Evolutionary conservation across 1,284 basidiomycete genomes (phyloP).

Genomic region (Wolfiporia cocos): DNA sequence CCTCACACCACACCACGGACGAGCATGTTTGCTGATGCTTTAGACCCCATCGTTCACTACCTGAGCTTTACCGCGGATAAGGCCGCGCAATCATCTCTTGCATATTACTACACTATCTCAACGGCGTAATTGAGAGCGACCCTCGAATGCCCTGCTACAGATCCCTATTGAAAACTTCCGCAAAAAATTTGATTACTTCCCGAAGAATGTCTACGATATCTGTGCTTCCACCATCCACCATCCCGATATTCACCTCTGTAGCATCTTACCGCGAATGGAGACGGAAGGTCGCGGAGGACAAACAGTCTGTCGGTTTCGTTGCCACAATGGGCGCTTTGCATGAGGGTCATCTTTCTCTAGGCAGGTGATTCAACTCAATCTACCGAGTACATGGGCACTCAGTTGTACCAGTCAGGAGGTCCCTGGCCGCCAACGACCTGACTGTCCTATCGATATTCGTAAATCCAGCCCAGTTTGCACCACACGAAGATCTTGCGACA

Average conservation of each 20-base stretch:
- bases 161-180: too few species aligned
- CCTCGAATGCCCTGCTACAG: too few species aligned
- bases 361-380: constrained; percentile 35
- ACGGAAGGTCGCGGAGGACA: constrained; percentile 47
- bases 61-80: too few species aligned
- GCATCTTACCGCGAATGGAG: constrained; percentile 77
- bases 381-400: too few species aligned
- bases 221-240: constrained; percentile 48
- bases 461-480: constrained; percentile 97
- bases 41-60: too few species aligned
- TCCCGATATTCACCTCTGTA: constrained; percentile 76
- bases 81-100: too few species aligned
- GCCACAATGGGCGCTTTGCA: constrained; percentile 98
- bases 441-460: constrained; percentile 97
- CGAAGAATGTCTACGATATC: too few species aligned
- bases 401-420: constrained; percentile 64
- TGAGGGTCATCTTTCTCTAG: constrained; percentile 86
- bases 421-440: constrained; percentile 74
- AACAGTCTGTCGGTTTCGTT: constrained; percentile 82
- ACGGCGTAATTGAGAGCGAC: too few species aligned
- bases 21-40: too few species aligned
- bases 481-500: constrained; percentile 86
- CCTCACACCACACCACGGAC: too few species aligned
- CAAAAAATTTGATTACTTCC: too few species aligned
- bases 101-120: too few species aligned